Base-by-base conservation (phyloP, 2,329 filamentous ascomycete species). In the Neonectria faginata region DNA sequence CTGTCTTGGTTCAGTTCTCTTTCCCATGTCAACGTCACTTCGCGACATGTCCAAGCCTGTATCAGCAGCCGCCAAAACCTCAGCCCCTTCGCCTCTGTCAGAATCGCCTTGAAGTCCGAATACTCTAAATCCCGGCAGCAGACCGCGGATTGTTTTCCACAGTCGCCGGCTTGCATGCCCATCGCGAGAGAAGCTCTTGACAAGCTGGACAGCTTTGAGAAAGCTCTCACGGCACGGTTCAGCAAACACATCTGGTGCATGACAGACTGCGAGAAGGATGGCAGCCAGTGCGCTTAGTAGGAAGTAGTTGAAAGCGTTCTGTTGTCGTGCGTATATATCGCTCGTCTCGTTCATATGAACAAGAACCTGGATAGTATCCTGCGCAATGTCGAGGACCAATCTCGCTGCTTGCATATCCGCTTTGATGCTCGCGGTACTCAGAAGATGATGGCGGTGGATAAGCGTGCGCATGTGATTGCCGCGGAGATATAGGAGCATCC, bases 401-500 rank as follows among this genome's bases (percentile, higher is more conserved):
- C 75, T 75, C 0, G 81, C 80, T 6, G 75, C 77, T 0, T 75
- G 67, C 2, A 75, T 69, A 7, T 81, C 76, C 0, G 77, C 69
- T 1, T 74, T 70, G 29, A 83, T 82, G 18, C 78, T 76, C 2
- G 77, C 73, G 0, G 75, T 70, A 8, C 76, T 80, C 18, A 83
- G 74, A 0, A 84, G 72, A 20, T 82, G 77, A 25, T 83, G 79
- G 0, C 82, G 76, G 54, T 84, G 80, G 2, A 84, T 80, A 3
- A 84, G 70, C 16, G 81, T 83, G 3, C 81, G 79, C 4, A 80
- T 75, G 55, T 84, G 80, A 54, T 84, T 84, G 0, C 79, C 81
- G 4, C 83, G 79, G 0, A 84, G 75, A 42, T 82, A 82, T 1
- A 83, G 70, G 2, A 83, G 66, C 0, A 82, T 78, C 0, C 81